phyloP scores from a whole-genome alignment of 371 early-diverging fungal species.

The Circinella umbellata region DNA sequence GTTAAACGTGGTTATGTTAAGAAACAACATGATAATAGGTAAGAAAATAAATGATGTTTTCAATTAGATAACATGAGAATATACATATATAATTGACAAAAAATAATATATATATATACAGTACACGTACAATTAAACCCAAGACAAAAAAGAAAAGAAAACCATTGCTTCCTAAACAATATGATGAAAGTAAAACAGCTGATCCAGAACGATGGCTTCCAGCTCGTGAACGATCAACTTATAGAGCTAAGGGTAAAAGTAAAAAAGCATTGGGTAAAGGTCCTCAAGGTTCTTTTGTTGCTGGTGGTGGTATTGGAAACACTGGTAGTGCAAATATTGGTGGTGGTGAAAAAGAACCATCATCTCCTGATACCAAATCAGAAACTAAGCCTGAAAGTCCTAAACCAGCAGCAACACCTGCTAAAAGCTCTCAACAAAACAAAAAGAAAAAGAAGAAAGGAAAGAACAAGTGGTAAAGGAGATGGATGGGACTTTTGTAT shows the following conservation, averaged over 20 bases:
- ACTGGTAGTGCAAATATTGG: constrained; percentile 78
- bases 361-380: background rate
- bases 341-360: constrained; percentile 26
- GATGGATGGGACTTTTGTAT: no score
- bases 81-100: background rate
- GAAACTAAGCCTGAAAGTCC: constrained; percentile 11
- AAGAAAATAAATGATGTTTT: no score
- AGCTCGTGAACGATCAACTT: constrained; percentile 67
- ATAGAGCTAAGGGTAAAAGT: constrained; percentile 60
- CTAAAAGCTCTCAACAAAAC: constrained; percentile 17
- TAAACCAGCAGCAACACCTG: constrained; percentile 5
- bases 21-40: constrained; percentile 39
- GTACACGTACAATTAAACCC: constrained; percentile 25
- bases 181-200: constrained; percentile 53
- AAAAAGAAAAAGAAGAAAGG: constrained; percentile 31
- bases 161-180: constrained; percentile 64
- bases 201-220: constrained; percentile 85
- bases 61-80: background rate
- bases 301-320: constrained; percentile 71
- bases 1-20: constrained; percentile 65
- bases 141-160: constrained; percentile 68
- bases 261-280: constrained; percentile 62
- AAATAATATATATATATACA: background rate
- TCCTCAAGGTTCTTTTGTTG: constrained; percentile 63
- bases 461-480: constrained; percentile 22